These are phyloP conservation scores for Choricystis sp. DNA, from an alignment of 139 green algal species.

Conservation along the genomic window DNA sequence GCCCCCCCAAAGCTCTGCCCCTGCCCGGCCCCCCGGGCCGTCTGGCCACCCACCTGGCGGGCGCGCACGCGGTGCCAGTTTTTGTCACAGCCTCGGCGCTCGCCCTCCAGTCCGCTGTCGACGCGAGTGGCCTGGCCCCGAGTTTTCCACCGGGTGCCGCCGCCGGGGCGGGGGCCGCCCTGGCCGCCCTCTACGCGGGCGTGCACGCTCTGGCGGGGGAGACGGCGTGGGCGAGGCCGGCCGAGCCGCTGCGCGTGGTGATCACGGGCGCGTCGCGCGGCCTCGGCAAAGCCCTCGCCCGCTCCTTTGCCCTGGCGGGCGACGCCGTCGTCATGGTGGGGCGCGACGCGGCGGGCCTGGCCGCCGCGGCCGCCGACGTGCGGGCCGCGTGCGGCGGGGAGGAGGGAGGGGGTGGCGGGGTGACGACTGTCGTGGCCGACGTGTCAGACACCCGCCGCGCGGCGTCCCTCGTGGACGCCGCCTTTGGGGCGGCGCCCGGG, in stretches of 20 bases:
- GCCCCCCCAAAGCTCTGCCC: too few species aligned
- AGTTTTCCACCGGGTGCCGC: too few species aligned
- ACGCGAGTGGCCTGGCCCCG: too few species aligned
- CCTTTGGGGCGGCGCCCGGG: slow-evolving; percentile 14
- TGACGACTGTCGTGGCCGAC: slow-evolving; percentile 38
- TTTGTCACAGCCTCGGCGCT: too few species aligned
- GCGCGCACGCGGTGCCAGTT: too few species aligned
- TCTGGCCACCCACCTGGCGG: too few species aligned
- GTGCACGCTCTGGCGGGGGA: background rate
- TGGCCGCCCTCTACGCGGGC: background rate
- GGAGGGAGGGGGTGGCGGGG: background rate
- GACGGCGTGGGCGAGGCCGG: background rate
- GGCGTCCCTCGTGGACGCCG: slow-evolving; percentile 15
- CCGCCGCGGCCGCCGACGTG: slow-evolving; percentile 14
- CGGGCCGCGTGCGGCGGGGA: slow-evolving; percentile 6
- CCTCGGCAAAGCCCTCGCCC: slow-evolving; percentile 65
- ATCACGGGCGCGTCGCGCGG: slow-evolving; percentile 50
- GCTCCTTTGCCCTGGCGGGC: slow-evolving; percentile 50
- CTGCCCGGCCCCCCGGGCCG: too few species aligned
- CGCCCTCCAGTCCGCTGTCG: too few species aligned
- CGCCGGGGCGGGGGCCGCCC: too few species aligned
- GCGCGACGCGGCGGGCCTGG: slow-evolving; percentile 17
- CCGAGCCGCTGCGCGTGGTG: slow-evolving; percentile 34
- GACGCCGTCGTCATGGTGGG: slow-evolving; percentile 55
- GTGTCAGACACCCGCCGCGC: slow-evolving; percentile 35